Evolutionary conservation across 805 yeast genomes (phyloP).

Genomic region (Saturnispora serradocipensis): DNA sequence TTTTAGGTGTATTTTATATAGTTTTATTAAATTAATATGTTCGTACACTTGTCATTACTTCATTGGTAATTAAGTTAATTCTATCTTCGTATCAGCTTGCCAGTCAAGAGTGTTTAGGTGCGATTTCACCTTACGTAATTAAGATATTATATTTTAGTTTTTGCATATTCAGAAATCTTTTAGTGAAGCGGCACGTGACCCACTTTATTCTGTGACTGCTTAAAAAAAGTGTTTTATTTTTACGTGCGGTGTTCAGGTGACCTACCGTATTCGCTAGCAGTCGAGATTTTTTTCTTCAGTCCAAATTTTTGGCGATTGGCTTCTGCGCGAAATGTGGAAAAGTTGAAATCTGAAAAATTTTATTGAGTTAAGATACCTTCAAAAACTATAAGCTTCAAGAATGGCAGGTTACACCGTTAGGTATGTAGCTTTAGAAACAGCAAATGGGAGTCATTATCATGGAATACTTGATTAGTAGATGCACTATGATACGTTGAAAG

Average conservation of each 20-base stretch:
- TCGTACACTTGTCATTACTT: neutral
- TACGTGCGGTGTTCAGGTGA: neutral
- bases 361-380: neutral
- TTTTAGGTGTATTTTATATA: slow-evolving; percentile 5
- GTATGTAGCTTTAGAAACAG: slow-evolving; percentile 44
- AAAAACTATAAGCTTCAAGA: neutral
- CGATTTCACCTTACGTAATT: too few species aligned
- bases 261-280: neutral
- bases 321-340: neutral
- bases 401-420: slow-evolving; percentile 99
- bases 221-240: too few species aligned
- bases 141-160: too few species aligned
- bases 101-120: neutral
- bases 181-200: too few species aligned
- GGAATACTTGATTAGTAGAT: neutral
- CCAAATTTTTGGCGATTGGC: neutral
- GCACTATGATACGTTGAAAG: neutral
- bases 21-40: slow-evolving; percentile 1
- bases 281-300: neutral
- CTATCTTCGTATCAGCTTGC: neutral
- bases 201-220: too few species aligned
- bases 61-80: neutral
- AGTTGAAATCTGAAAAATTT: slow-evolving; percentile 6
- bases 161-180: too few species aligned
- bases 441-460: neutral